These are phyloP conservation scores for Trichosporon ovoides DNA, from an alignment of 1,284 basidiomycete genomes.

Conservation along the genomic window DNA sequence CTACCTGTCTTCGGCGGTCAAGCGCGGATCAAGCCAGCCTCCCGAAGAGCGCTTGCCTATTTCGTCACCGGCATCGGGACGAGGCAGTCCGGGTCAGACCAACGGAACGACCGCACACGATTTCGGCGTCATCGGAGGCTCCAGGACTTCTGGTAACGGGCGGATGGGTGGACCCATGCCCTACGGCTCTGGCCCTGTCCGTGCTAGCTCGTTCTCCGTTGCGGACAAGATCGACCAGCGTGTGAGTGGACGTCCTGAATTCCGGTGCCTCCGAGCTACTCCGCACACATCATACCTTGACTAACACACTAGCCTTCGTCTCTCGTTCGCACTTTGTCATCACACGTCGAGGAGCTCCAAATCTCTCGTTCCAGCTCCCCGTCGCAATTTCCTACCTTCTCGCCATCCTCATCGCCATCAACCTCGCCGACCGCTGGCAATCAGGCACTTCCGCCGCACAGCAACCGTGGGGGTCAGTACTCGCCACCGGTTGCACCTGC, in stretches of 20 bases:
- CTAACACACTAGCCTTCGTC: conserved; percentile 25
- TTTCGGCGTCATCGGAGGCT: conserved; percentile 45
- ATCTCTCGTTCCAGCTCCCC: conserved; percentile 31
- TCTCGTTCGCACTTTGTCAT: conserved; percentile 37
- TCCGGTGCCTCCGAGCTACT: too few relatives aligned
- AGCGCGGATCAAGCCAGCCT: conserved; percentile 41
- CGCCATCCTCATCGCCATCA: conserved; percentile 38
- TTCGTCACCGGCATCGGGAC: conserved; percentile 32
- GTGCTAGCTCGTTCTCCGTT: conserved; percentile 44
- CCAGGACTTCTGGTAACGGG: conserved; percentile 18
- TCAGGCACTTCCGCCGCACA: conserved; percentile 6
- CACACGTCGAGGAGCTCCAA: conserved; percentile 42
- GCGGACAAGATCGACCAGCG: conserved; percentile 13
- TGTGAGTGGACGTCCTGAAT: conserved; percentile 1
- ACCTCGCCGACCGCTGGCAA: conserved; percentile 26
- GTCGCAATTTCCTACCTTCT: conserved; percentile 44
- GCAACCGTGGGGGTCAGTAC: conserved; percentile 18
- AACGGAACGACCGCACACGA: conserved; percentile 17
- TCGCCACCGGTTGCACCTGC: conserved; percentile 40
- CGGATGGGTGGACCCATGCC: conserved; percentile 5
- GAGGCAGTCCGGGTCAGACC: conserved; percentile 28
- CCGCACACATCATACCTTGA: too few relatives aligned
- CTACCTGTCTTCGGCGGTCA: conserved; percentile 22
- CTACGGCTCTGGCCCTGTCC: conserved; percentile 19
- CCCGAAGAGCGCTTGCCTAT: conserved; percentile 36